Evolutionary conservation across 148 eudicot species (phyloP), one percentile per base, ranked within the genome.

Genomic region (Rhododendron williamsianum): DNA sequence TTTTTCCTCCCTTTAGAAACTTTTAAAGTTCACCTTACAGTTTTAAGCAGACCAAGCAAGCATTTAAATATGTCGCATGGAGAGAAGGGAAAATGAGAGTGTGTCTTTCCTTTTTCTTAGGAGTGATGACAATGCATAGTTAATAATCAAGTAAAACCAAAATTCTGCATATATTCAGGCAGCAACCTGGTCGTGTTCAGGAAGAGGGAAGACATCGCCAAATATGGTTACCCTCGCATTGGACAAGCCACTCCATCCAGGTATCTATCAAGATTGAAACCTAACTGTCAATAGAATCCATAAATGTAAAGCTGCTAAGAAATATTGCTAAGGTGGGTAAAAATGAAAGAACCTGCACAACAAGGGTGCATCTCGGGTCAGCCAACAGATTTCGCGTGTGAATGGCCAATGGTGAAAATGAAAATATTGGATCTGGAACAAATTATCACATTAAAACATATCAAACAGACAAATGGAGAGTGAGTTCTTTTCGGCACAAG

Each of bases 161-260:
- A 58, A 60, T 43, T 15, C 23, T 13, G 8, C 35, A 30, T 1
- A 82, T 54, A 54, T 52, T 21, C 69, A 83, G 58, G 46, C 73
- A 83, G 78, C 84, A 71, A 97, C 99, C 99, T 97, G 99, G 87
- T 95, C 91, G 65, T 91, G 91, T 89, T 97, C 97, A 77, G 94
- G 92, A 86, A 97, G 96, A 1, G 99, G 99, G 84, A 51, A 89
- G 84, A 97, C 98, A 84, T 97, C 98, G 1, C 99, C 99, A 71
- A 97, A 95, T 73, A 97, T 94, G 58, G 99, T 95, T 45, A 95
- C 99, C 87, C 99, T 92, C 23, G 99, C 99, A 91, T 97, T 97
- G 58, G 99, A 97, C 88, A 97, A 90, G 88, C 99, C 94, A 91
- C 98, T 97, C 99, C 98, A 97, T 87, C 99, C 99, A 87, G 99